Percentiles rank a stretch among this genome's conserved stretches.
Evolutionary conservation across 805 yeast species (phyloP).

Genomic region (Ogataea neopini): DNA sequence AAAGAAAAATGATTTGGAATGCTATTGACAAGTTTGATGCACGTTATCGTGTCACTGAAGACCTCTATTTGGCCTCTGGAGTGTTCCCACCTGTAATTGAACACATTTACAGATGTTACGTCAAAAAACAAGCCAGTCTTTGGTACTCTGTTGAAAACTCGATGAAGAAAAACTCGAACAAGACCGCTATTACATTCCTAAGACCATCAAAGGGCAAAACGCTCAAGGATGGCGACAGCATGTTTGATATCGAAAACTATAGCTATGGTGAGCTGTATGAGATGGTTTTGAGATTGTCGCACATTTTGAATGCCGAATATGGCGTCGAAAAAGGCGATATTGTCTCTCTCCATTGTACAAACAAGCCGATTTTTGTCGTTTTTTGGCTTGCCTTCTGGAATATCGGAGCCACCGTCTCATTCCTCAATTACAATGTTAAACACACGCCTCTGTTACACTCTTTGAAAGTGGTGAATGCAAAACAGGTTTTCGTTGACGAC

Average conservation of each 20-base stretch:
- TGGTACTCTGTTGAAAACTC: constrained; percentile 70
- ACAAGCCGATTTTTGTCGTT: constrained; percentile 78
- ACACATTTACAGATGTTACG: constrained; percentile 38
- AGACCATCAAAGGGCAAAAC: constrained; percentile 43
- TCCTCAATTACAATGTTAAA: constrained; percentile 75
- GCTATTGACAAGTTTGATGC: constrained; percentile 35
- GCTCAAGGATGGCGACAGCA: constrained; percentile 48
- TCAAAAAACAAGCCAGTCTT: constrained; percentile 50
- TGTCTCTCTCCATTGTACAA: constrained; percentile 74
- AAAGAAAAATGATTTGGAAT: not conserved
- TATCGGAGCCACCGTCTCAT: constrained; percentile 86
- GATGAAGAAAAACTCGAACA: constrained; percentile 50
- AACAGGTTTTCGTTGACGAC: constrained; percentile 72
- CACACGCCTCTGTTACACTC: constrained; percentile 81
- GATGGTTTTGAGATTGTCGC: constrained; percentile 63
- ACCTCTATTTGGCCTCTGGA: constrained; percentile 49
- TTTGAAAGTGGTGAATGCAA: constrained; percentile 62
- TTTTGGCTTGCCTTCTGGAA: constrained; percentile 89
- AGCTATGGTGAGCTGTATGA: constrained; percentile 72
- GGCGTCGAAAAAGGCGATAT: constrained; percentile 66
- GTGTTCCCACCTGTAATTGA: constrained; percentile 42
- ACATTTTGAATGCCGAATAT: constrained; percentile 60
- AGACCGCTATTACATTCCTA: constrained; percentile 64
- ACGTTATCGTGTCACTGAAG: constrained; percentile 49
- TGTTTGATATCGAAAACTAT: constrained; percentile 59